These are phyloP conservation scores for Beauveria sp. DNA, from an alignment of 2,329 filamentous ascomycete genomes.

Conservation along the genomic window DNA sequence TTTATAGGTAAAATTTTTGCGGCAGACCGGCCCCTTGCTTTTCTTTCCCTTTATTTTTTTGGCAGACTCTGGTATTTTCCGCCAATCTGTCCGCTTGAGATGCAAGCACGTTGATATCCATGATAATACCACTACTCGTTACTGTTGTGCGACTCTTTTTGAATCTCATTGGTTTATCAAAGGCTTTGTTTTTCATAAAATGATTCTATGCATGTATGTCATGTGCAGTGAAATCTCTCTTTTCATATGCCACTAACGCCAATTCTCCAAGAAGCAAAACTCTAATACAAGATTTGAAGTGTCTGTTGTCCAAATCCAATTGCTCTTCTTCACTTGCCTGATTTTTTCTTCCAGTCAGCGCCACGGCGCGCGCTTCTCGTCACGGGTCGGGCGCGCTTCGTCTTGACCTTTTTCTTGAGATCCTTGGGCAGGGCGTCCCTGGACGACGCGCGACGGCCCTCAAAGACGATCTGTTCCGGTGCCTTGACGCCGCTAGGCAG, in stretches of 20 bases:
- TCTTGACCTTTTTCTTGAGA: constrained; percentile 45
- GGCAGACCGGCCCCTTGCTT: constrained; percentile 16
- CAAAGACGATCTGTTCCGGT: constrained; percentile 70
- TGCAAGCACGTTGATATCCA: constrained; percentile 25
- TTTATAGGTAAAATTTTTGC: neutral
- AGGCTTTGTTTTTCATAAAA: neutral
- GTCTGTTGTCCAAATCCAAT: neutral
- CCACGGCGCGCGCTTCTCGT: constrained; percentile 33
- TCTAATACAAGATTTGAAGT: neutral
- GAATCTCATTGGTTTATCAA: neutral
- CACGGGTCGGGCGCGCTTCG: constrained; percentile 31
- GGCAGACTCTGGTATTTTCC: neutral
- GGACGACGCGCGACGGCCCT: constrained; percentile 66
- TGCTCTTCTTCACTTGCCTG: neutral
- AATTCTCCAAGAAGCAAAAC: neutral
- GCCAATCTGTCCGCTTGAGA: constrained; percentile 9
- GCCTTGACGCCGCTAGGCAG: constrained; percentile 36
- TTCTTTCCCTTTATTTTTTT: constrained; percentile 8
- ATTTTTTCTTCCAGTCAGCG: constrained; percentile 36
- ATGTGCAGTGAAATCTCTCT: constrained; percentile 1
- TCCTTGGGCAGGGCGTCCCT: constrained; percentile 58
- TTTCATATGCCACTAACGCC: constrained; percentile 3
- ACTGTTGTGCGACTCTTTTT: neutral
- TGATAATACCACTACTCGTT: constrained; percentile 19
- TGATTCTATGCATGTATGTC: neutral